Conservation (phyloP, 164 flowering plant genomes). For the Aristolochia fimbriata region DNA sequence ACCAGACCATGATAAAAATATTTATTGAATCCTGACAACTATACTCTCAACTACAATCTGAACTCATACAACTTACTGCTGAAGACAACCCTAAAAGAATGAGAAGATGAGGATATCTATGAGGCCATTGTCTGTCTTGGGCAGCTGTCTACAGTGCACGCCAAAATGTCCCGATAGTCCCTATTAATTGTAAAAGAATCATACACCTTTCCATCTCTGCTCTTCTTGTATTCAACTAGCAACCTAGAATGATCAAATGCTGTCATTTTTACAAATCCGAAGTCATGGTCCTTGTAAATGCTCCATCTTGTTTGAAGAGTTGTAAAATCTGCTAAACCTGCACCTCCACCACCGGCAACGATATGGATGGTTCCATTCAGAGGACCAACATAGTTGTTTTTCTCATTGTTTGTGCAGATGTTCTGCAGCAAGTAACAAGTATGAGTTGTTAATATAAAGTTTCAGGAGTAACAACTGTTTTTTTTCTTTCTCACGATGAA, state of each 20-base stretch:
- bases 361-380: constrained; percentile 82
- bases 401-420: constrained; percentile 46
- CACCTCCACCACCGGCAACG: constrained; percentile 79
- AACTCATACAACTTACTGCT: too few species aligned
- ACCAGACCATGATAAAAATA: too few species aligned
- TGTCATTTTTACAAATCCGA: constrained; percentile 71
- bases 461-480: too few species aligned
- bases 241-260: constrained; percentile 74
- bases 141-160: constrained; percentile 69
- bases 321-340: constrained; percentile 42
- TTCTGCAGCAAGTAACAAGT: constrained; percentile 23
- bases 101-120: constrained; percentile 8
- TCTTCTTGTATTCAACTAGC: constrained; percentile 80
- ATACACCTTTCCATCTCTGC: constrained; percentile 71
- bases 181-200: constrained; percentile 72
- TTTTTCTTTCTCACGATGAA: too few species aligned
- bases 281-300: constrained; percentile 51
- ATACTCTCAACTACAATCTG: too few species aligned
- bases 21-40: too few species aligned
- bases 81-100: background rate
- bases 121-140: constrained; percentile 57
- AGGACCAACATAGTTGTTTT: constrained; percentile 36
- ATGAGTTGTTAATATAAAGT: too few species aligned
- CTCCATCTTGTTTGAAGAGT: constrained; percentile 64
- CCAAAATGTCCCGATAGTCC: constrained; percentile 68